Evolutionary conservation across 345 rosid species (phyloP).

Genomic region (Boechera stricta): DNA sequence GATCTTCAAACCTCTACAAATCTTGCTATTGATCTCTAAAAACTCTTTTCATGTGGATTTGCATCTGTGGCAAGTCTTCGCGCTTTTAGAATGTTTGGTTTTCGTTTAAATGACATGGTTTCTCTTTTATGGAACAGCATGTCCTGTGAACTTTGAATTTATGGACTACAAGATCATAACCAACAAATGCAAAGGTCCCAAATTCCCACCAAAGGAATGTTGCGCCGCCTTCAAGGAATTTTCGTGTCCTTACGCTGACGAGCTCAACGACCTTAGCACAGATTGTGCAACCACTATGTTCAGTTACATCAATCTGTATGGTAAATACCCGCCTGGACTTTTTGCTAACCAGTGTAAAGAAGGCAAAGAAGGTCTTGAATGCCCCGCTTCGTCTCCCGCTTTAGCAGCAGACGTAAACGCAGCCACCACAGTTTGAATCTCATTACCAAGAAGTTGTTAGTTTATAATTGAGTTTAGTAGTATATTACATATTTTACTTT

Average conservation of each 20-base stretch:
- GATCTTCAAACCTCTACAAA: conserved; percentile 14
- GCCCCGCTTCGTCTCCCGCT: conserved; percentile 48
- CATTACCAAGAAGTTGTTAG: too few species aligned
- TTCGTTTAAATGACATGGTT: conserved; percentile 6
- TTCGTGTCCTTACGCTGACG: conserved; percentile 62
- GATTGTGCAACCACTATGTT: conserved; percentile 67
- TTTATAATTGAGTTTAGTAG: too few species aligned
- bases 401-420: conserved; percentile 17
- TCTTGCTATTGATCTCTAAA: neutral
- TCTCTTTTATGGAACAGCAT: conserved; percentile 48
- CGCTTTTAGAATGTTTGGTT: neutral
- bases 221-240: conserved; percentile 61
- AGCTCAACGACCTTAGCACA: conserved; percentile 53
- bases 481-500: too few species aligned
- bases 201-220: conserved; percentile 52
- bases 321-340: conserved; percentile 71
- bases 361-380: conserved; percentile 61
- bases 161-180: conserved; percentile 58
- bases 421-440: conserved; percentile 1
- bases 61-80: neutral
- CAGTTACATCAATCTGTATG: conserved; percentile 65
- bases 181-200: conserved; percentile 63
- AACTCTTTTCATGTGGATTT: neutral
- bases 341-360: conserved; percentile 62
- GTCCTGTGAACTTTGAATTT: conserved; percentile 71